Evolutionary conservation across 305 asterid species (phyloP).

Genomic region (Fraxinus albicans): DNA sequence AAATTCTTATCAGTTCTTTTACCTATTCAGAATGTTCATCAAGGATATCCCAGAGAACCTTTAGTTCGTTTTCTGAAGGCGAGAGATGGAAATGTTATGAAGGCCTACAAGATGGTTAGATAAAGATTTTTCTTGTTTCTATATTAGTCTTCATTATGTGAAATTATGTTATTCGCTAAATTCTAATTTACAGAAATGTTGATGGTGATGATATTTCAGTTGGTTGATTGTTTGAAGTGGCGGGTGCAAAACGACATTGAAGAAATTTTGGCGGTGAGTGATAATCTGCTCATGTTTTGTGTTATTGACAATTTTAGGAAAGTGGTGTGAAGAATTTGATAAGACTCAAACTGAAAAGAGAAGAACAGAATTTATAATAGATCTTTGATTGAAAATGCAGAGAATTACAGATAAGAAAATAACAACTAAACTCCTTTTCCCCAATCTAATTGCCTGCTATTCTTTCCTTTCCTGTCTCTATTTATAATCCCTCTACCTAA

Average conservation of each 20-base stretch:
- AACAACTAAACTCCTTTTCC: no score
- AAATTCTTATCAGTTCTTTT: constrained; percentile 19
- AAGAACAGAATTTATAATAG: no score
- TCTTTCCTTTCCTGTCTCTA: neutral
- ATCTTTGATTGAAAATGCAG: no score
- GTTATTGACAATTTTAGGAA: neutral
- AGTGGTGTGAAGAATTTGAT: neutral
- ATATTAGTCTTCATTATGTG: constrained; percentile 8
- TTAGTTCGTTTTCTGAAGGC: constrained; percentile 66
- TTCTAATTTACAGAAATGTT: constrained; percentile 20
- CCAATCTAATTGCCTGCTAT: no score
- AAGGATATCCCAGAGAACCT: constrained; percentile 63
- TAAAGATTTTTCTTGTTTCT: neutral
- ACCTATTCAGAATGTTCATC: constrained; percentile 63
- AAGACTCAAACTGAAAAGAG: no score
- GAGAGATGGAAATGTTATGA: constrained; percentile 67
- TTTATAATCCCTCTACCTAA: neutral
- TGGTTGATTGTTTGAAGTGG: constrained; percentile 74
- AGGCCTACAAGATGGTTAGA: constrained; percentile 74
- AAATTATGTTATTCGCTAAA: constrained; percentile 11
- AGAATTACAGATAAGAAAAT: no score
- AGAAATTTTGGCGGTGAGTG: constrained; percentile 73
- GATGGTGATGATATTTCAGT: constrained; percentile 48
- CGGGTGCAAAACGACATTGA: constrained; percentile 79
- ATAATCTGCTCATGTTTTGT: neutral